Base-by-base conservation (phyloP, 2,329 filamentous ascomycete genomes). In the Berkeleyomyces basicola region DNA sequence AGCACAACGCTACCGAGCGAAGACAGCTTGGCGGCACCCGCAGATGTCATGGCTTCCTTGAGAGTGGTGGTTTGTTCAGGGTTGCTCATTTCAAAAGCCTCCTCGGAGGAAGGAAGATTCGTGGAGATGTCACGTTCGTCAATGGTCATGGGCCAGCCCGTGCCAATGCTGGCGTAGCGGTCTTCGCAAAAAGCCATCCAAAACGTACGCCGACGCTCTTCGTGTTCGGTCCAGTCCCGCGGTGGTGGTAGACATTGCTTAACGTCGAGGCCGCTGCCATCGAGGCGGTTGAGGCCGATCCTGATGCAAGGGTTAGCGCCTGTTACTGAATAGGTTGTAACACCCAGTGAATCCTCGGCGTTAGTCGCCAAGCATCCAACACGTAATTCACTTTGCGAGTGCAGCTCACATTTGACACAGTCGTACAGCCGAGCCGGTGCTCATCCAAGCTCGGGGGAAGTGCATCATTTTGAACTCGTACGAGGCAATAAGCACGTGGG, bases 391-490 rank as follows among this genome's bases (percentile, higher is more conserved):
- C 11, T 40, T 9, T 59, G 4, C 9, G n/a, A 44, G 44, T 7
- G 31, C 14, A 23, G 71, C 80, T 72, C 71, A 84, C 92, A 97
- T 96, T 69, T 95, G 86, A 59, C 83, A 82, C 61, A 97, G 74
- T 59, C 92, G 82, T n/a, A 86, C 82, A 3, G 87, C 87, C 65
- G 88, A 80, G 31, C 92, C 93, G 2, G 88, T 86, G 67, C 88
- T 96, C 75, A 96, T 83, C 93, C 93, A 97, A 0, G 93, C 93
- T 67, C 93, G 79, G 1, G 93, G 92, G 68, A 97, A 97, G 72
- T 90, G 95, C 88, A 97, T 96, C 80, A 88, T 87, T 74, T 92
- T 96, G 77, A 96, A 97, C 72, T 99, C 93, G 69, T 95, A 96
- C 0, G 82, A 84, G 4, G 85, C 82, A 58, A 95, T 78, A 23